A percentile compares a stretch with the other conserved stretches of the same genome.
Evolutionary conservation across 139 green algal genomes (phyloP).

Genomic region (Microglena sp.): DNA sequence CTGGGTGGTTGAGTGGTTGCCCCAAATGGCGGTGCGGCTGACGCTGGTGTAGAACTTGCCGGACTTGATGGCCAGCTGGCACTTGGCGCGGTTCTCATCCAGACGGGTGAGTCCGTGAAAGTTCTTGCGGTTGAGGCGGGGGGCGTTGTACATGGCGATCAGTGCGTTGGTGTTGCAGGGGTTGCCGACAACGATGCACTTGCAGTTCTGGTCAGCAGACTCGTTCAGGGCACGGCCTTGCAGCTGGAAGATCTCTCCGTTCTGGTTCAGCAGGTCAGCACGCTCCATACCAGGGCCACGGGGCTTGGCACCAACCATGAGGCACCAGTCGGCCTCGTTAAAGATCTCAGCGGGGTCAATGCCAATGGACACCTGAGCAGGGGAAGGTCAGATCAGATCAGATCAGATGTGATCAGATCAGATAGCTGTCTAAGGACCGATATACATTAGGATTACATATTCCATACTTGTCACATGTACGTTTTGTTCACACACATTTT

Average conservation of each 20-base stretch:
- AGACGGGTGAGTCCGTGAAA: slow-evolving; percentile 75
- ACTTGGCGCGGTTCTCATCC: slow-evolving; percentile 85
- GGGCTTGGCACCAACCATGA: slow-evolving; percentile 89
- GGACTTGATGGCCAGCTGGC: slow-evolving; percentile 79
- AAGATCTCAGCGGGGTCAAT: slow-evolving; percentile 72
- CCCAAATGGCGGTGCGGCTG: slow-evolving; percentile 78
- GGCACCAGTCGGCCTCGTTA: slow-evolving; percentile 78
- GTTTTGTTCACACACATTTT: too few relatives aligned
- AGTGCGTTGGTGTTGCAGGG: slow-evolving; percentile 91
- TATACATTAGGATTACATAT: too few relatives aligned
- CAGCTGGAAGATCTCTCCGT: slow-evolving; percentile 74
- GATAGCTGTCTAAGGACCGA: too few relatives aligned
- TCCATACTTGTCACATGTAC: too few relatives aligned
- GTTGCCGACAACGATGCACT: slow-evolving; percentile 86
- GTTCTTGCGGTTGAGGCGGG: slow-evolving; percentile 65
- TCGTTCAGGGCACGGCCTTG: slow-evolving; percentile 75
- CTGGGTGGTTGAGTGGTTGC: slow-evolving; percentile 92
- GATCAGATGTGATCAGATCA: too few relatives aligned
- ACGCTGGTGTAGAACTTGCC: slow-evolving; percentile 85
- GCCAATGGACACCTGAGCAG: slow-evolving; percentile 66
- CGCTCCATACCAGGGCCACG: slow-evolving; percentile 87
- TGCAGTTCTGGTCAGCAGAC: slow-evolving; percentile 61
- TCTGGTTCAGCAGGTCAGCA: slow-evolving; percentile 79
- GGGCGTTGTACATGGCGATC: slow-evolving; percentile 78
- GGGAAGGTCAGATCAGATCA: background rate